Conservation (phyloP, 306 rosid genomes). For the Lupinus albus region DNA sequence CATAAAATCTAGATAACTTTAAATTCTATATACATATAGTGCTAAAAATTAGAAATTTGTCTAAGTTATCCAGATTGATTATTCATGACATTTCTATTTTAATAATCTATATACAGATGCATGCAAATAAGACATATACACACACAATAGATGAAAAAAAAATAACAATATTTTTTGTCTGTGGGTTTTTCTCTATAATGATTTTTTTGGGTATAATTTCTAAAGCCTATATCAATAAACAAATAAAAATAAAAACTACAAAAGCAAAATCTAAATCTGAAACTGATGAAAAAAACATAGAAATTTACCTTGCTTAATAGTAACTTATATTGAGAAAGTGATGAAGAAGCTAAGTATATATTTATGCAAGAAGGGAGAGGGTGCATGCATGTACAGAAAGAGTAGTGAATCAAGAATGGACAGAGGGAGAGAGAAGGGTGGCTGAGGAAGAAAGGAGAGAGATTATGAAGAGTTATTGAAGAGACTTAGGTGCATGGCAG, state of each 20-base stretch:
- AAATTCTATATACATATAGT: too few species aligned
- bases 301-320: background rate
- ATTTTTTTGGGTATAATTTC: background rate
- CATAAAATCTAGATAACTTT: too few species aligned
- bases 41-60: too few species aligned
- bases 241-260: too few species aligned
- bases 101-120: too few species aligned
- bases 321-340: background rate
- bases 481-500: background rate
- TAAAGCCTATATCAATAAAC: background rate
- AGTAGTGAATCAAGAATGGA: background rate
- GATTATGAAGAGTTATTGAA: background rate
- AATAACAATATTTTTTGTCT: too few species aligned
- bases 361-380: background rate
- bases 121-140: too few species aligned
- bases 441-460: background rate
- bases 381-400: conserved; percentile 3
- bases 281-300: background rate
- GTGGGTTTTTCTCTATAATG: background rate
- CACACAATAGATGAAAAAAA: too few species aligned
- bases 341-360: background rate
- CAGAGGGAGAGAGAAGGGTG: conserved; percentile 2
- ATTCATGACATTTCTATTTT: too few species aligned
- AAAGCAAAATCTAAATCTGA: background rate
- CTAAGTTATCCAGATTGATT: too few species aligned